Conservation (phyloP, 2,329 filamentous ascomycete species). For the Clonostachys solani region DNA sequence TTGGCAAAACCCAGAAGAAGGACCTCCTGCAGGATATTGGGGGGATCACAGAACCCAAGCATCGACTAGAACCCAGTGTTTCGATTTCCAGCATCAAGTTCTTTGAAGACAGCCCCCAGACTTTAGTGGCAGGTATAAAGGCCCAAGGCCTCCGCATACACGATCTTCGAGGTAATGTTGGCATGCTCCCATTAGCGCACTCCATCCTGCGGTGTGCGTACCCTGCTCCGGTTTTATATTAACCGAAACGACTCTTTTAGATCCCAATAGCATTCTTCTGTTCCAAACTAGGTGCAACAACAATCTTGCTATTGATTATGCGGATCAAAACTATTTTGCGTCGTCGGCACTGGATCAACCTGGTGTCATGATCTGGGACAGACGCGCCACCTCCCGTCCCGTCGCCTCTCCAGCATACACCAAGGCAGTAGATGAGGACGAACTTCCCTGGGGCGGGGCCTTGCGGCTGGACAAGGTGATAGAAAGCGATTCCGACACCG, state of each 20-base stretch:
- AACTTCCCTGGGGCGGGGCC: constrained; percentile 58
- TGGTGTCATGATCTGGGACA: constrained; percentile 74
- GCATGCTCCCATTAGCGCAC: no score
- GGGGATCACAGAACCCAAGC: constrained; percentile 50
- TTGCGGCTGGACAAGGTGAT: constrained; percentile 54
- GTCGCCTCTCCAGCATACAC: constrained; percentile 50
- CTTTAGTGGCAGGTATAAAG: constrained; percentile 71
- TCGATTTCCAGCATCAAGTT: constrained; percentile 82
- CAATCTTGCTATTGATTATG: constrained; percentile 72
- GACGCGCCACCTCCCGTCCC: constrained; percentile 53
- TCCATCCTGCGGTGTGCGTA: not conserved
- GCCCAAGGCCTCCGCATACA: constrained; percentile 72
- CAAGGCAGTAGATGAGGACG: constrained; percentile 55
- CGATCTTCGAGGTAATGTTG: constrained; percentile 64
- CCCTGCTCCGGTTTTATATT: not conserved
- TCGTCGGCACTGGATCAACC: constrained; percentile 74
- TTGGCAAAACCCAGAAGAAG: constrained; percentile 34
- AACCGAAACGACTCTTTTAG: constrained; percentile 18
- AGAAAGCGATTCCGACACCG: constrained; percentile 45
- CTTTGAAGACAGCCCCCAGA: constrained; percentile 72
- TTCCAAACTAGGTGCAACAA: constrained; percentile 66
- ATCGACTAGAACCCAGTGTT: constrained; percentile 60
- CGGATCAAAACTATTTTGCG: constrained; percentile 79
- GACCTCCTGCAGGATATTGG: constrained; percentile 47
- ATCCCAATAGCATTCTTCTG: constrained; percentile 47